phyloP scores from a whole-genome alignment of 768 basidiomycete genomes.

The Rhodotorula diobovata region DNA sequence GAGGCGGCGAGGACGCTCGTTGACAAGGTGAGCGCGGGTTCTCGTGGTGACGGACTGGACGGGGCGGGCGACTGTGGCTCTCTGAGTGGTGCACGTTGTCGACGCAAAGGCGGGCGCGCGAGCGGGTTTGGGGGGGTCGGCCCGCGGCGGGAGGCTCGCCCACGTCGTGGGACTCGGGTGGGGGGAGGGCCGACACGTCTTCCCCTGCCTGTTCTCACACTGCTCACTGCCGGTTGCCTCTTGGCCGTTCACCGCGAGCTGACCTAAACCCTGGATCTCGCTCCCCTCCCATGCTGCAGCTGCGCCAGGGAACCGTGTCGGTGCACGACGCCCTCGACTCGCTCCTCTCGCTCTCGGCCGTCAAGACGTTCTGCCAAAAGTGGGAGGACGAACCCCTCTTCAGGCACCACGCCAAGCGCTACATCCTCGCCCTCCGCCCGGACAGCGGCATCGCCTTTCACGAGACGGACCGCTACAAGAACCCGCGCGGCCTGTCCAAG shows the following conservation, averaged over 20 bases:
- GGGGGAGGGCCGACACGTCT: background rate
- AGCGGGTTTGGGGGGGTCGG: background rate
- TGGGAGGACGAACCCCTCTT: slow-evolving; percentile 10
- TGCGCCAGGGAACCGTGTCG: slow-evolving; percentile 13
- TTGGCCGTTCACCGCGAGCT: background rate
- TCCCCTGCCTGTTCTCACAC: too few relatives aligned
- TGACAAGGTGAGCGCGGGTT: slow-evolving; percentile 1
- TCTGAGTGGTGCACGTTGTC: too few relatives aligned
- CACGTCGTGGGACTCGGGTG: background rate
- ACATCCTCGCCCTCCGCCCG: slow-evolving; percentile 32
- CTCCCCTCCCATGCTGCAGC: background rate
- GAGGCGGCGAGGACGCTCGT: slow-evolving; percentile 8
- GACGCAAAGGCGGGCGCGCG: background rate
- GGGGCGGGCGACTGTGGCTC: too few relatives aligned
- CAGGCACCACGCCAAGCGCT: slow-evolving; percentile 25
- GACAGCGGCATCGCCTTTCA: slow-evolving; percentile 39
- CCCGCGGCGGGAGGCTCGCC: background rate
- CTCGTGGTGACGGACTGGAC: too few relatives aligned
- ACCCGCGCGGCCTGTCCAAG: slow-evolving; percentile 8
- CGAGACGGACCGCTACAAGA: slow-evolving; percentile 37
- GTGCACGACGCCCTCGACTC: slow-evolving; percentile 14
- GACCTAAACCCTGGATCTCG: background rate
- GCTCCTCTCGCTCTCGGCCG: slow-evolving; percentile 8
- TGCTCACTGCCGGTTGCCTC: too few relatives aligned
- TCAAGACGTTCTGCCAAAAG: slow-evolving; percentile 11